These are phyloP conservation scores for Sarocladium brachiariae DNA, from an alignment of 2,329 filamentous ascomycete species.

Conservation along the genomic window DNA sequence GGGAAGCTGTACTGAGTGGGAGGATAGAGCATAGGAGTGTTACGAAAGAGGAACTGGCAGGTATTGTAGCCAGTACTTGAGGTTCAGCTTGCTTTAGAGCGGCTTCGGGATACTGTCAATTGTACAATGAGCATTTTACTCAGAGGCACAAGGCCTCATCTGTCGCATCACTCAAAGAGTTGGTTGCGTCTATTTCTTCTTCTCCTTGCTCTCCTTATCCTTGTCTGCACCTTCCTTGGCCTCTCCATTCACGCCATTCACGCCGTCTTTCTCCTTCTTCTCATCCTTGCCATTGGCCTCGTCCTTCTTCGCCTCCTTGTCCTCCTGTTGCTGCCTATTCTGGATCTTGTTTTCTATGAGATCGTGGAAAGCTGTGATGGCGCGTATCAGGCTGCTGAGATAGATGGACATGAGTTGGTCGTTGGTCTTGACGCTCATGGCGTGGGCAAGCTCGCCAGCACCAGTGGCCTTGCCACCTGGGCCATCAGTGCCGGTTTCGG, in stretches of 20 bases:
- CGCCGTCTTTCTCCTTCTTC: constrained; percentile 45
- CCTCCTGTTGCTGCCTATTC: constrained; percentile 94
- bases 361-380: constrained; percentile 98
- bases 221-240: constrained; percentile 45
- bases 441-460: constrained; percentile 83
- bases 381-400: constrained; percentile 89
- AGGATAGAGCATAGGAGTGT: constrained; percentile 50
- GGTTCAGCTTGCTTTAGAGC: not conserved
- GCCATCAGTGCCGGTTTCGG: constrained; percentile 40
- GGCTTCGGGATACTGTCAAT: not conserved
- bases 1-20: constrained; percentile 46
- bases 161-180: not conserved
- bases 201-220: constrained; percentile 51
- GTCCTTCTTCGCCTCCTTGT: constrained; percentile 82
- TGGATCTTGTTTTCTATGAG: constrained; percentile 99
- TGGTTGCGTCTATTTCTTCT: constrained; percentile 30
- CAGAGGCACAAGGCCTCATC: not conserved
- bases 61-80: constrained; percentile 47
- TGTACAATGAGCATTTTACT: constrained; percentile 11
- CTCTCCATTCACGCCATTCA: constrained; percentile 32
- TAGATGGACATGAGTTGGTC: constrained; percentile 99
- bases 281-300: constrained; percentile 54
- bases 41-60: constrained; percentile 62
- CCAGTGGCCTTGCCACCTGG: constrained; percentile 47
- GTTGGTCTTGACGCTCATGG: constrained; percentile 98